Conservation (phyloP, 495 filamentous ascomycete species). For the Xylaria venustula region DNA sequence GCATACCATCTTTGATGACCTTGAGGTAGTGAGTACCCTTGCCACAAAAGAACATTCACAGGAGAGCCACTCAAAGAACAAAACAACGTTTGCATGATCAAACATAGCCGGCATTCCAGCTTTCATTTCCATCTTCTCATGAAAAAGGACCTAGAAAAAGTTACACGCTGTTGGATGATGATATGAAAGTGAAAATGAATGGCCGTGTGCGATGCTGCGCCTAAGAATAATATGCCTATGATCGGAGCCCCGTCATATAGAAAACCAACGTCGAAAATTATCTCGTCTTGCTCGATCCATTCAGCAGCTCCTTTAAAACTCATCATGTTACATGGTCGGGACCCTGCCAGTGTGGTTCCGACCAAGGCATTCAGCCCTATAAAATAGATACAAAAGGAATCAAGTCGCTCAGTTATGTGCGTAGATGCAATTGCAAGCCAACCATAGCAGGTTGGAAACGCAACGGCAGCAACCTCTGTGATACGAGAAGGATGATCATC, state of each 20-base stretch:
- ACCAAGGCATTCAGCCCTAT: constrained; percentile 29
- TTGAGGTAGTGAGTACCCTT: no score
- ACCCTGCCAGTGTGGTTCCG: neutral
- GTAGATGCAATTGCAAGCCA: constrained; percentile 1
- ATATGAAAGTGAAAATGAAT: neutral
- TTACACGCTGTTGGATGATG: neutral
- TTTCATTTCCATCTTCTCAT: constrained; percentile 4
- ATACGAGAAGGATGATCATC: constrained; percentile 20
- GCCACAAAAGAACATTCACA: no score
- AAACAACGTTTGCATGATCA: neutral
- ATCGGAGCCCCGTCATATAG: constrained; percentile 9
- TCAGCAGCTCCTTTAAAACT: neutral
- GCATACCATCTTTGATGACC: no score
- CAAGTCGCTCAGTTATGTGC: constrained; percentile 17
- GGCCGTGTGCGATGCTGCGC: constrained; percentile 10
- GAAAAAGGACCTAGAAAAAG: neutral
- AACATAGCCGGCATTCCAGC: neutral
- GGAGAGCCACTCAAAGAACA: neutral
- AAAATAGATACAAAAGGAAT: constrained; percentile 38
- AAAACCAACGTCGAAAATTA: neutral
- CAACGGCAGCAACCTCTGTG: constrained; percentile 1
- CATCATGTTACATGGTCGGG: constrained; percentile 7
- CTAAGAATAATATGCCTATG: no score
- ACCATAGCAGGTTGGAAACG: constrained; percentile 24
- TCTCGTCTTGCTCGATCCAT: neutral